Conservation (phyloP, 176 grass and related monocot species). For the Zizania latifolia region DNA sequence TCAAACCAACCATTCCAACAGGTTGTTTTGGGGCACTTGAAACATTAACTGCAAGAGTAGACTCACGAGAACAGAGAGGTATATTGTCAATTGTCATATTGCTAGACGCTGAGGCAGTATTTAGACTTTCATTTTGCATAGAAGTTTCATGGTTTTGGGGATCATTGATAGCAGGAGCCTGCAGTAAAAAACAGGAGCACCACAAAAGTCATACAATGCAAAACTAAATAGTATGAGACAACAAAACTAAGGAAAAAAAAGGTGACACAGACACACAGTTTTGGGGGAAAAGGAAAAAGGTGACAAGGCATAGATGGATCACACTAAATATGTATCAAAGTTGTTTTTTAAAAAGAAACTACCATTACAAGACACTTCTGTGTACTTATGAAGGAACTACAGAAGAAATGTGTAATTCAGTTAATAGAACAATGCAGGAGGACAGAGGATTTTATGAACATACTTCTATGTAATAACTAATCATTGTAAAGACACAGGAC, state of each 20-base stretch:
- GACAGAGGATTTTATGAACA: background rate
- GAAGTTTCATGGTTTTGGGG: slow-evolving; percentile 37
- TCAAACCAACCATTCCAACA: slow-evolving; percentile 40
- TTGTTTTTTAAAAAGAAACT: slow-evolving; percentile 13
- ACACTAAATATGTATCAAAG: background rate
- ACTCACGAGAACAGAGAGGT: slow-evolving; percentile 38
- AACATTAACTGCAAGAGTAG: slow-evolving; percentile 33
- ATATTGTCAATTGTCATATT: slow-evolving; percentile 42
- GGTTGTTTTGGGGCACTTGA: slow-evolving; percentile 35
- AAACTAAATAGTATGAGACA: background rate
- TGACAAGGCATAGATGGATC: background rate
- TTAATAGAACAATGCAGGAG: background rate
- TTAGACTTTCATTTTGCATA: slow-evolving; percentile 52
- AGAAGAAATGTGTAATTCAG: background rate
- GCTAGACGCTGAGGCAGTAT: slow-evolving; percentile 34
- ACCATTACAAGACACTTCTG: background rate
- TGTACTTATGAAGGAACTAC: background rate
- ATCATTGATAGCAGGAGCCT: slow-evolving; percentile 44
- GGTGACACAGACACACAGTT: too few species aligned
- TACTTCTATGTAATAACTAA: slow-evolving; percentile 11
- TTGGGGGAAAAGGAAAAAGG: too few species aligned
- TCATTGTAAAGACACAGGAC: background rate
- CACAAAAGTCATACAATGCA: slow-evolving; percentile 15
- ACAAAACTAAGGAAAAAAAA: slow-evolving; percentile 16
- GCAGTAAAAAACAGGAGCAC: slow-evolving; percentile 31